Evolutionary conservation across 83 land plant species (phyloP).

Genomic region (Picea engelmannii): DNA sequence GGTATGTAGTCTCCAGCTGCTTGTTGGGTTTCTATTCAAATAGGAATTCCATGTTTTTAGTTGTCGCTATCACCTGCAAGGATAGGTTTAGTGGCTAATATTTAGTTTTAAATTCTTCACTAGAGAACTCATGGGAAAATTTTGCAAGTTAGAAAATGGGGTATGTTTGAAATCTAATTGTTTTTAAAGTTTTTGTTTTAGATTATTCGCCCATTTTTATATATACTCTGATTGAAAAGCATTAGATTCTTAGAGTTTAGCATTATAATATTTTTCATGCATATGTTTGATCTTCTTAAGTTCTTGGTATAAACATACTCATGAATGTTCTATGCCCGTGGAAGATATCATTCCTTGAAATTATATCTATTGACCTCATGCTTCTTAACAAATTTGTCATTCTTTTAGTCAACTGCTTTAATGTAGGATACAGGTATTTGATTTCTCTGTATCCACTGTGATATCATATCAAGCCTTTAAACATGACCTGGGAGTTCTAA

Average conservation of each 20-base stretch:
- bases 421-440: not conserved
- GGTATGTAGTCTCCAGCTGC: constrained; percentile 27
- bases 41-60: not conserved
- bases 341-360: not conserved
- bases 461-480: not conserved
- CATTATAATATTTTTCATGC: not conserved
- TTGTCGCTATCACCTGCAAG: constrained; percentile 1
- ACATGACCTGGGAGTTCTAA: not conserved
- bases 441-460: not conserved
- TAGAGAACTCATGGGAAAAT: not conserved
- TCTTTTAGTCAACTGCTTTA: not conserved
- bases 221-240: not conserved
- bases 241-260: not conserved
- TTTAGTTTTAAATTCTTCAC: not conserved
- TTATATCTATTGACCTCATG: not conserved
- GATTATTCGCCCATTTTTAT: not conserved
- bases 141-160: not conserved
- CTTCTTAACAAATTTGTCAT: not conserved
- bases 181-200: not conserved
- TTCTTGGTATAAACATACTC: not conserved
- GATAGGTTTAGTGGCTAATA: not conserved
- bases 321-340: not conserved
- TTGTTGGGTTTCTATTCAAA: not conserved
- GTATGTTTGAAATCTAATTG: not conserved
- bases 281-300: not conserved